phyloP scores from a whole-genome alignment of 2,329 filamentous ascomycete species.

The Proliferodiscus dingleyae region DNA sequence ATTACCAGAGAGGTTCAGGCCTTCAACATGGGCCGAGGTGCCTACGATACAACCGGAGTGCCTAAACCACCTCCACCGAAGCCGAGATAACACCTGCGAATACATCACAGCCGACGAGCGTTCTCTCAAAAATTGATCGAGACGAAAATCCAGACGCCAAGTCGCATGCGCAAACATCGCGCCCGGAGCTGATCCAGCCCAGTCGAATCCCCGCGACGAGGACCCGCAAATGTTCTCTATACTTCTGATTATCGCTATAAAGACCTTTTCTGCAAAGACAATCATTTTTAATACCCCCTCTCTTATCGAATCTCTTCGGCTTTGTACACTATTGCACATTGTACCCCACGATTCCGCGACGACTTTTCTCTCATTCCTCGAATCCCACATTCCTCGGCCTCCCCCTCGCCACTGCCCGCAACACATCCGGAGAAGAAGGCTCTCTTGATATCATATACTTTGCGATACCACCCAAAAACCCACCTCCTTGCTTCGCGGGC shows the following conservation, averaged over 20 bases:
- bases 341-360: constrained; percentile 24
- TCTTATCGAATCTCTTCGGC: constrained; percentile 7
- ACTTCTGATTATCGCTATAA: constrained; percentile 9
- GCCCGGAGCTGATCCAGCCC: constrained; percentile 7
- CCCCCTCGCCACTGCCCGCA: constrained; percentile 4
- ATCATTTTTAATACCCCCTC: constrained; percentile 20
- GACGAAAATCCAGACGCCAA: constrained; percentile 9
- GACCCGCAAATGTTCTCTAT: constrained; percentile 6
- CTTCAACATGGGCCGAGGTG: constrained; percentile 46
- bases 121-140: too few relatives aligned
- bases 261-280: constrained; percentile 15
- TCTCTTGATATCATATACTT: constrained; percentile 6
- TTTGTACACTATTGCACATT: constrained; percentile 20
- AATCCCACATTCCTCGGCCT: constrained; percentile 18
- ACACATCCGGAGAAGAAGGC: not conserved
- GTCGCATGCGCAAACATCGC: constrained; percentile 10
- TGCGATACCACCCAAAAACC: constrained; percentile 6
- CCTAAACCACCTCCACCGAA: constrained; percentile 39
- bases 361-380: constrained; percentile 28
- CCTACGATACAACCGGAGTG: constrained; percentile 48
- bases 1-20: constrained; percentile 26
- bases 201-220: too few relatives aligned
- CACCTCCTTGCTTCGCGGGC: constrained; percentile 9
- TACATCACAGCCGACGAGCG: too few relatives aligned
- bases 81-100: constrained; percentile 25